Base-by-base conservation (phyloP, 306 rosid species). In the Glycine tomentella region DNA sequence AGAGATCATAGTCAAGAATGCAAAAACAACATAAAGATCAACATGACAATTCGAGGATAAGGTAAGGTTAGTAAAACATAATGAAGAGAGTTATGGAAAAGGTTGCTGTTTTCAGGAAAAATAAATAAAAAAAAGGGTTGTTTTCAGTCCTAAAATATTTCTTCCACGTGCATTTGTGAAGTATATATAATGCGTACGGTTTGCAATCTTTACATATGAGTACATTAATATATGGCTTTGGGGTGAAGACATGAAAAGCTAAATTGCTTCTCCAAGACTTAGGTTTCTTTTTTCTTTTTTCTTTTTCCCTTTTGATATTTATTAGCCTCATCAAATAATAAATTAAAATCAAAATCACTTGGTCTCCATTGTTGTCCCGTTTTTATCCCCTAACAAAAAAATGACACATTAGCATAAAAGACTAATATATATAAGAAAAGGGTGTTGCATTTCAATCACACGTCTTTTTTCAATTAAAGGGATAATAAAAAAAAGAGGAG, bases 201-300 rank as follows among this genome's bases (percentile, higher is more conserved):
- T 56, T 53, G 50, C 77, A 56, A 70, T 46, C 52, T 38, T 31
- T 42, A 53, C 13, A 53, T 5, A 25, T 10, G 14, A 4, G 61
- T 38, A 49, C 59, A 45, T 49, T 25, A 25, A 42, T 34, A 59
- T 36, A 36, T 62, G 49, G 63, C 85, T 85, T 85, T 79, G 7
- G 65, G 72, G 50, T 76, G 72, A 76, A 85, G 80, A 78, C 59
- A 85, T 44, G 58, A 53, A 77, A 50, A 65, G 46, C 33, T 56
- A 17, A 53, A 64, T 40, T 25, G 42, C 33, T 64, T 63, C 51
- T 77, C 73, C 31, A 25, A 25, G 31, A 25, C 73, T 66, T 59
- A 3, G 63, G 40, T 17, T 57, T 20, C 20, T 20, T 57, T 5
- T 5, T 10, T 73, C 9, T 51, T 50, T 11, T 51, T 34, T 36